Evolutionary conservation across 1,284 basidiomycete species (phyloP).

Genomic region (Rhodotorula sp.): DNA sequence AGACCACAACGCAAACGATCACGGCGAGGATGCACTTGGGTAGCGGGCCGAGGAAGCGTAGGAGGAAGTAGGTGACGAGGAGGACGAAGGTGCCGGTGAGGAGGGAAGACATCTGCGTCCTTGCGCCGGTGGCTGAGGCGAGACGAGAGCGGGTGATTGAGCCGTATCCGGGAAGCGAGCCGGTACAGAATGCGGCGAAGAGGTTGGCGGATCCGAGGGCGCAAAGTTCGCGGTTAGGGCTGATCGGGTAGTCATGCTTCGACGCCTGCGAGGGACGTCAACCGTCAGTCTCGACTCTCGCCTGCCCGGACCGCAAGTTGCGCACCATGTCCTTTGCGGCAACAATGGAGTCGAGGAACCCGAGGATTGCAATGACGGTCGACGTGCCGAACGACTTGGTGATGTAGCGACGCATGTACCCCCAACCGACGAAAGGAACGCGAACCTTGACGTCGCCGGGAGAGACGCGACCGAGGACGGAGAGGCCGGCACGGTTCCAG

Average conservation of each 20-base stretch:
- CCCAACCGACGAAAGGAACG: slow-evolving; percentile 41
- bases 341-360: slow-evolving; percentile 65
- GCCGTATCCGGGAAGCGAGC: slow-evolving; percentile 81
- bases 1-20: slow-evolving; percentile 77
- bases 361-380: slow-evolving; percentile 35
- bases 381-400: slow-evolving; percentile 27
- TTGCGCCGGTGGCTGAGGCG: slow-evolving; percentile 60
- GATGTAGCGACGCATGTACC: slow-evolving; percentile 11
- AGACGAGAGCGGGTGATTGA: slow-evolving; percentile 63
- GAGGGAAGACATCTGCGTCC: slow-evolving; percentile 82
- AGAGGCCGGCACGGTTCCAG: slow-evolving; percentile 76
- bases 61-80: slow-evolving; percentile 78
- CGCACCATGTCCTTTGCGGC: slow-evolving; percentile 68
- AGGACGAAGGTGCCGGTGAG: slow-evolving; percentile 72
- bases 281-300: too few relatives aligned
- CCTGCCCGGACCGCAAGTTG: background rate
- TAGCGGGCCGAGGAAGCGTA: slow-evolving; percentile 71
- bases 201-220: slow-evolving; percentile 77
- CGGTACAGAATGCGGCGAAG: slow-evolving; percentile 72
- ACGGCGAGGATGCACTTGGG: slow-evolving; percentile 78
- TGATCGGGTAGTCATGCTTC: slow-evolving; percentile 74
- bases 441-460: slow-evolving; percentile 35
- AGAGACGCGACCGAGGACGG: slow-evolving; percentile 64
- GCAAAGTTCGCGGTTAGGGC: slow-evolving; percentile 83
- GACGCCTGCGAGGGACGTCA: slow-evolving; percentile 59